Evolutionary conservation across 768 basidiomycete species (phyloP).

Genomic region (Panellus pusillus): DNA sequence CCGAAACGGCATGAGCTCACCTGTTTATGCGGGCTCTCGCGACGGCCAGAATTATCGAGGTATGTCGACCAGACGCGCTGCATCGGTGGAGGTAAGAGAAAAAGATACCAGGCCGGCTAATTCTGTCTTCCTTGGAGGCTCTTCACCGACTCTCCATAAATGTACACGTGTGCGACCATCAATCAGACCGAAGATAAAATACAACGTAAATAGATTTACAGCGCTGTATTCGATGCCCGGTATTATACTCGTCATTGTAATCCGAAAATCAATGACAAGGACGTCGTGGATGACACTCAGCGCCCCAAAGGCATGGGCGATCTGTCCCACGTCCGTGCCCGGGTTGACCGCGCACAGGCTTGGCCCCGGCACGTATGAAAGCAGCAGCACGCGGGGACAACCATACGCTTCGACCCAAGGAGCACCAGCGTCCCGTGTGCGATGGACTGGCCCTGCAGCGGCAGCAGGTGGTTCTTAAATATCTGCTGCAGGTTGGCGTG

Average conservation of each 20-base stretch:
- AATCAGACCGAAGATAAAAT: too few relatives aligned
- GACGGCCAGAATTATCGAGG: conserved; percentile 27
- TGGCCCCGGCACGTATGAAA: conserved; percentile 16
- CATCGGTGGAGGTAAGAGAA: conserved; percentile 26
- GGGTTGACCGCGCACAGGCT: conserved; percentile 16
- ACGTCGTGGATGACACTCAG: conserved; percentile 22
- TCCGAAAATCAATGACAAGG: conserved; percentile 13
- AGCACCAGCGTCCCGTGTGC: conserved; percentile 15
- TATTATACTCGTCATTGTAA: too few relatives aligned
- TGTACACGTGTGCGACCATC: too few relatives aligned
- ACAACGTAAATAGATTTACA: too few relatives aligned
- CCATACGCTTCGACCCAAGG: conserved; percentile 6
- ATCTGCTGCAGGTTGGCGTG: conserved; percentile 13
- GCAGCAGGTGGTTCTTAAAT: conserved; percentile 12
- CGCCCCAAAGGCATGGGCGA: conserved; percentile 12
- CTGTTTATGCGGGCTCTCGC: conserved; percentile 12
- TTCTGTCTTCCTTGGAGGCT: too few relatives aligned
- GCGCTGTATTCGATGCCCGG: too few relatives aligned
- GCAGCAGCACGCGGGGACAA: conserved; percentile 20
- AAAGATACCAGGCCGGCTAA: too few relatives aligned
- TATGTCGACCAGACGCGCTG: conserved; percentile 46
- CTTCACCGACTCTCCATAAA: too few relatives aligned
- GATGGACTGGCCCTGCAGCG: conserved; percentile 19
- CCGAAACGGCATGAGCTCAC: conserved; percentile 19
- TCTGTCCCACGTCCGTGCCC: background rate